Evolutionary conservation across 345 rosid genomes (phyloP).

Genomic region (Angophora floribunda): DNA sequence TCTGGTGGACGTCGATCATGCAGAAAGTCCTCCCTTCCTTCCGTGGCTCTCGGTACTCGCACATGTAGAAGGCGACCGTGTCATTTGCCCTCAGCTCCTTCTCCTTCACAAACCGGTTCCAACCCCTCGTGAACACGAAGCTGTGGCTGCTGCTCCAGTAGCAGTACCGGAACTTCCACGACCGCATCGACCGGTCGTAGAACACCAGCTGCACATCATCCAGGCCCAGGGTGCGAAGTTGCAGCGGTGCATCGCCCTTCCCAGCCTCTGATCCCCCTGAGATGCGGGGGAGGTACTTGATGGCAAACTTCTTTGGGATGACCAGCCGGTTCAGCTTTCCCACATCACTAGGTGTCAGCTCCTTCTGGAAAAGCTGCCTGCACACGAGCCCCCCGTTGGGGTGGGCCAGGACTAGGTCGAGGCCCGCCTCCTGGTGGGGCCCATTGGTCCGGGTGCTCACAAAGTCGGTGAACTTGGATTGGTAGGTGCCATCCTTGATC

Average conservation of each 20-base stretch:
- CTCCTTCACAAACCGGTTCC: conserved; percentile 70
- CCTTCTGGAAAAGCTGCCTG: conserved; percentile 52
- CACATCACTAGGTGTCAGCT: conserved; percentile 81
- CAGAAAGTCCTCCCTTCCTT: conserved; percentile 5
- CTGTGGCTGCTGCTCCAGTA: conserved; percentile 91
- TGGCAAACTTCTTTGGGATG: conserved; percentile 65
- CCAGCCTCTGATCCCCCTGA: conserved; percentile 3
- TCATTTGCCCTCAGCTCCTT: conserved; percentile 51
- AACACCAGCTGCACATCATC: conserved; percentile 40
- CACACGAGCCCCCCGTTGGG: conserved; percentile 9
- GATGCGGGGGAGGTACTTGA: conserved; percentile 40
- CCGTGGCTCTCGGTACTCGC: conserved; percentile 7
- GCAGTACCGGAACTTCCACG: conserved; percentile 81
- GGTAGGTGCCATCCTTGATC: conserved; percentile 66
- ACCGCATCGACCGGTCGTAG: conserved; percentile 51
- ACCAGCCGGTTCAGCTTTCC: conserved; percentile 86
- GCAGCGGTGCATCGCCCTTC: background rate
- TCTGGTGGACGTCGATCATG: conserved; percentile 26
- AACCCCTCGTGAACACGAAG: conserved; percentile 81
- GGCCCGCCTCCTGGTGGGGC: background rate
- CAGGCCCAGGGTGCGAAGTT: background rate
- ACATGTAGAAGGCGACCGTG: conserved; percentile 30
- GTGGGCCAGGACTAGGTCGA: background rate
- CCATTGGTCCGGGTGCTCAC: conserved; percentile 6
- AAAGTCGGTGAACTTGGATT: conserved; percentile 32